Conservation (phyloP, 345 rosid species). For the Aegle marmelos region DNA sequence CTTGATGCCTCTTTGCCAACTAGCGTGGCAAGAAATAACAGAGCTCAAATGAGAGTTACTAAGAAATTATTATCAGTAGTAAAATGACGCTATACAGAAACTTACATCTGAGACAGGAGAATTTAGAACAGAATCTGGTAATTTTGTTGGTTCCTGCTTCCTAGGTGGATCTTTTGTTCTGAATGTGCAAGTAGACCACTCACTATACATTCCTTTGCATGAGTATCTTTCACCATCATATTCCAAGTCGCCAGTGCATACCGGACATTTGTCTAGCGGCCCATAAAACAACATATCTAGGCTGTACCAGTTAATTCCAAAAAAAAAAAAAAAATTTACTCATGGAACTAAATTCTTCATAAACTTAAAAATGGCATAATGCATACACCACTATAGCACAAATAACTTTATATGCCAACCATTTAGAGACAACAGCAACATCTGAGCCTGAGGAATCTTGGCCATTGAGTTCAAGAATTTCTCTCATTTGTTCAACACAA, state of each 20-base stretch:
- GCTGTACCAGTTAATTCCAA: slow-evolving; percentile 27
- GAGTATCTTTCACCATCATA: slow-evolving; percentile 50
- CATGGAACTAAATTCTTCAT: background rate
- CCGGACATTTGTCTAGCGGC: slow-evolving; percentile 54
- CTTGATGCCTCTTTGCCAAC: slow-evolving; percentile 63
- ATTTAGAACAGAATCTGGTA: slow-evolving; percentile 52
- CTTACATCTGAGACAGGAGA: slow-evolving; percentile 54
- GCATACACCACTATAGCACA: background rate
- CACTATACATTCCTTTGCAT: slow-evolving; percentile 70
- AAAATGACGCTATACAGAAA: background rate
- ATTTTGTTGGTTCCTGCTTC: slow-evolving; percentile 41
- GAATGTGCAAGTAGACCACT: slow-evolving; percentile 80
- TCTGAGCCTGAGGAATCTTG: slow-evolving; percentile 58
- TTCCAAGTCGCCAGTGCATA: slow-evolving; percentile 48
- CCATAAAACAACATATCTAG: slow-evolving; percentile 69
- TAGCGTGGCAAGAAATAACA: slow-evolving; percentile 8
- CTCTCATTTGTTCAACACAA: slow-evolving; percentile 55
- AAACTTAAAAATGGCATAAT: too few species aligned
- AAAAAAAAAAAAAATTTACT: background rate
- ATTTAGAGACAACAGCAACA: slow-evolving; percentile 30
- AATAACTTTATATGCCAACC: slow-evolving; percentile 29
- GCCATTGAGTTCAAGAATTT: slow-evolving; percentile 55
- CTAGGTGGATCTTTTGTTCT: slow-evolving; percentile 58
- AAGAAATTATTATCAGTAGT: background rate
- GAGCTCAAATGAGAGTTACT: background rate